Base-by-base conservation (phyloP, 2,329 filamentous ascomycete genomes). In the Mycosphaerella sp. region DNA sequence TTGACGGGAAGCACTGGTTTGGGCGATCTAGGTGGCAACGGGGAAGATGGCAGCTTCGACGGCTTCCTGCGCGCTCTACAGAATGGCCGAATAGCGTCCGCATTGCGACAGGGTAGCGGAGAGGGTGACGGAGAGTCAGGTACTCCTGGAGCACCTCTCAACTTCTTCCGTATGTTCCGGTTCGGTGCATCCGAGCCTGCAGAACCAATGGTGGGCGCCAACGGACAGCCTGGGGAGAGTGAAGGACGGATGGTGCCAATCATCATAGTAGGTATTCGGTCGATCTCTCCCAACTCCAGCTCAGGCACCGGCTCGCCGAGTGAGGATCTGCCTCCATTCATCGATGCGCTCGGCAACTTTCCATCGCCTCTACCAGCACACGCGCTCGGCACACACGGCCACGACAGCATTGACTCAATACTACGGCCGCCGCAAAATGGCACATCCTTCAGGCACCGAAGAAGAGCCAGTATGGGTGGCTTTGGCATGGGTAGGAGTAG, bases 221-320 rank as follows among this genome's bases (percentile, higher is more conserved):
- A 62, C 39, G 65, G 64, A 11, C 65, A 64, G 42, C 62, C 55
- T 48, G 34, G 48, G 6, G 74, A 73, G 21, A 73, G 73, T 38
- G 77, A 78, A 53, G 79, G 79, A 45, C 76, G 83, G 21, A 84
- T 83, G 69, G 80, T 86, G 39, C 84, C 84, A 7, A 78, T 86
- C 58, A 85, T 86, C 42, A 83, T 86, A 49, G 83, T 86, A 40
- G 84, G 84, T 51, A 85, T 86, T 52, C 75, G 83, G 50, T 84
- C 83, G 26, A 82, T 86, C 54, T 81, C 79, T 32, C 77, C 81
- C 17, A 70, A 69, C 46, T 74, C 73, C 26, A 75, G 73, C 58
- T 58, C 61, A 7, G 60, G 56, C n/a, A 45, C 56, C 31, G 72
- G 73, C 40, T 63, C 64, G 11, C 68, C 72, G 23, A 71, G 72